Evolutionary conservation across 352 stramenopile species (phyloP).

Genomic region (Globisporangium recalcitrans): DNA sequence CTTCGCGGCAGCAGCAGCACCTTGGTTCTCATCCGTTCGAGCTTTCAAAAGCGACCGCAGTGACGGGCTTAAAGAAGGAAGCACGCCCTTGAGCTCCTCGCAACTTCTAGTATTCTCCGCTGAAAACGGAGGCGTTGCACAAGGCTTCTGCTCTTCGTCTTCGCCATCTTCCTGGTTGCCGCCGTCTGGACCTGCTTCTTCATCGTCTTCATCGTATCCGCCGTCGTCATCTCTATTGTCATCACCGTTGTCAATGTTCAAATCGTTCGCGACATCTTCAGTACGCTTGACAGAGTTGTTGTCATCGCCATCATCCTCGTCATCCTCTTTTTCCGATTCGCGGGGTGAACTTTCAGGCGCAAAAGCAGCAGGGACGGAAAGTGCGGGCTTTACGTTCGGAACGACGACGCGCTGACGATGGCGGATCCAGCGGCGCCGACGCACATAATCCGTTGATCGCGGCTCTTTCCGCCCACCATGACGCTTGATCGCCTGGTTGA

Average conservation of each 20-base stretch:
- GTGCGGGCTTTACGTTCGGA: not conserved
- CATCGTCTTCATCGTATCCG: constrained; percentile 24
- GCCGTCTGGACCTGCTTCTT: constrained; percentile 8
- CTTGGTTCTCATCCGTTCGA: not conserved
- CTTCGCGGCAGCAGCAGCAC: not conserved
- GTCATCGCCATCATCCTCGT: not conserved
- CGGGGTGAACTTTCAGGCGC: not conserved
- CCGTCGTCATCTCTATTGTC: constrained; percentile 24
- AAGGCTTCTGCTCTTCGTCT: not conserved
- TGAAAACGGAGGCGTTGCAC: constrained; percentile 11
- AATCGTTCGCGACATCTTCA: constrained; percentile 8
- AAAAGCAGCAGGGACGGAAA: not conserved
- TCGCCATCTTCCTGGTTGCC: constrained; percentile 7
- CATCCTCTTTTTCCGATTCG: not conserved
- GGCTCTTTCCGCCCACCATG: constrained; percentile 44
- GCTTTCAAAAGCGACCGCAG: constrained; percentile 8
- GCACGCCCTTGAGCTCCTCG: constrained; percentile 5
- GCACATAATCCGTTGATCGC: constrained; percentile 62
- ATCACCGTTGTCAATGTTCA: constrained; percentile 24
- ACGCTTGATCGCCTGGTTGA: constrained; percentile 65
- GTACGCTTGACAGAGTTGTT: constrained; percentile 4
- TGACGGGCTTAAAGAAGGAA: constrained; percentile 11
- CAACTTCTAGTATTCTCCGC: not conserved
- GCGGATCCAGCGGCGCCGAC: constrained; percentile 60
- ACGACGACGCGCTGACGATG: constrained; percentile 32